Evolutionary conservation across 2,329 filamentous ascomycete genomes (phyloP).

Genomic region (Camptophora hylomeconis): DNA sequence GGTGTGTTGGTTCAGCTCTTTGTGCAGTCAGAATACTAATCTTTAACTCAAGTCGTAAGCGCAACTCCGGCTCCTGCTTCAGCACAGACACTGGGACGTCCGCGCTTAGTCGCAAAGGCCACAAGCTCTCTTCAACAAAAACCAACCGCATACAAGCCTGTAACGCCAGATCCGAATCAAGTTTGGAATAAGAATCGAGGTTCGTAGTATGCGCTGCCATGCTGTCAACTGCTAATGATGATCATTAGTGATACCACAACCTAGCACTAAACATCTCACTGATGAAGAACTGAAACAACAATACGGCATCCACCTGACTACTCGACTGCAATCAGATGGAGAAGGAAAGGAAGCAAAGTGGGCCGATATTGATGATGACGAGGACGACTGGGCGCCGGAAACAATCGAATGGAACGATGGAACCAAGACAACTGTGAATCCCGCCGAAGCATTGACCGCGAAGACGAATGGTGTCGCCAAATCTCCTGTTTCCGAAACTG

Average conservation of each 20-base stretch:
- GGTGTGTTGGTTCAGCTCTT: conserved; percentile 22
- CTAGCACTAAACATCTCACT: conserved; percentile 51
- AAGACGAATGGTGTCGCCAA: conserved; percentile 10
- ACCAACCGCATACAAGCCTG: conserved; percentile 33
- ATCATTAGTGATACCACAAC: conserved; percentile 21
- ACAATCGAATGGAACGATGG: conserved; percentile 58
- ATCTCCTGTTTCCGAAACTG: conserved; percentile 13
- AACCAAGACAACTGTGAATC: conserved; percentile 49
- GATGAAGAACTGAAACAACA: conserved; percentile 57
- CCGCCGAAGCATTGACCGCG: conserved; percentile 21
- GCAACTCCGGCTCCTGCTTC: conserved; percentile 26
- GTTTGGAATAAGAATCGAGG: conserved; percentile 59
- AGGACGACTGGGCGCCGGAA: conserved; percentile 52
- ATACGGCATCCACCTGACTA: conserved; percentile 55
- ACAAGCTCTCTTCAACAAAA: conserved; percentile 40
- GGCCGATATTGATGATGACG: conserved; percentile 58
- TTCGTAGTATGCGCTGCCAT: conserved; percentile 21
- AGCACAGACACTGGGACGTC: conserved; percentile 36
- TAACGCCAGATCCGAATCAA: conserved; percentile 52
- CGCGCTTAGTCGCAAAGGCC: conserved; percentile 51
- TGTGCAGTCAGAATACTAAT: conserved; percentile 8
- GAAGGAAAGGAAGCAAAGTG: conserved; percentile 51
- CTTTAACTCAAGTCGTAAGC: conserved; percentile 23
- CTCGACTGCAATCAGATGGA: conserved; percentile 49
- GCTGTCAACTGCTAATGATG: conserved; percentile 1